phyloP scores from a whole-genome alignment of 306 rosid genomes.

The Fragaria iinumae region DNA sequence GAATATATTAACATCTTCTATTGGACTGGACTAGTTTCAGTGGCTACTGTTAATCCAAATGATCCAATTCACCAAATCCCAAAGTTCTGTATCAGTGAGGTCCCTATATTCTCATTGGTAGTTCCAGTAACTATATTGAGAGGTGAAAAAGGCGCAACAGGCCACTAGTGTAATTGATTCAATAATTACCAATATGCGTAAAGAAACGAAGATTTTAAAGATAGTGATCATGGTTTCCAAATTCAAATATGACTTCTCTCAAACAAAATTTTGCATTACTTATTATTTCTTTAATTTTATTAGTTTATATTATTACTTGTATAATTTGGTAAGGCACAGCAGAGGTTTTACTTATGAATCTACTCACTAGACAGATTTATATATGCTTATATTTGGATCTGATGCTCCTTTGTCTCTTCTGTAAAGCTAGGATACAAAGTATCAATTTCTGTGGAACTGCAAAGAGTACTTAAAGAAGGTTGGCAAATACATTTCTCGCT shows the following conservation, averaged over 20 bases:
- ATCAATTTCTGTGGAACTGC: slow-evolving; percentile 95
- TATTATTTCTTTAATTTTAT: neutral
- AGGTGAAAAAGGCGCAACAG: neutral
- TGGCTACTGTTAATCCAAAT: neutral
- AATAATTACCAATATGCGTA: neutral
- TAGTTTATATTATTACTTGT: neutral
- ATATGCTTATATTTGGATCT: slow-evolving; percentile 34
- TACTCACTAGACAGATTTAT: neutral
- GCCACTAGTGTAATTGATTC: neutral
- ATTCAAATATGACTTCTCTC: neutral
- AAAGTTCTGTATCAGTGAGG: neutral
- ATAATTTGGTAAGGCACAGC: neutral
- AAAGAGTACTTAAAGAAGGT: slow-evolving; percentile 74
- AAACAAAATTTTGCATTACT: neutral
- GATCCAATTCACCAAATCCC: neutral
- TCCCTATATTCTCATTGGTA: neutral
- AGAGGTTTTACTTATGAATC: neutral
- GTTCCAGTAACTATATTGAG: neutral
- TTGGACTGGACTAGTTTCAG: neutral
- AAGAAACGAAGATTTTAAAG: neutral
- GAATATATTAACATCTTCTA: neutral
- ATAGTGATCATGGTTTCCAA: neutral
- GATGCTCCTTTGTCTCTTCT: slow-evolving; percentile 51
- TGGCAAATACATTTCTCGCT: slow-evolving; percentile 22
- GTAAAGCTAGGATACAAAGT: slow-evolving; percentile 90